Conservation (phyloP, 345 rosid species). For the Sisymbrium altissimum region DNA sequence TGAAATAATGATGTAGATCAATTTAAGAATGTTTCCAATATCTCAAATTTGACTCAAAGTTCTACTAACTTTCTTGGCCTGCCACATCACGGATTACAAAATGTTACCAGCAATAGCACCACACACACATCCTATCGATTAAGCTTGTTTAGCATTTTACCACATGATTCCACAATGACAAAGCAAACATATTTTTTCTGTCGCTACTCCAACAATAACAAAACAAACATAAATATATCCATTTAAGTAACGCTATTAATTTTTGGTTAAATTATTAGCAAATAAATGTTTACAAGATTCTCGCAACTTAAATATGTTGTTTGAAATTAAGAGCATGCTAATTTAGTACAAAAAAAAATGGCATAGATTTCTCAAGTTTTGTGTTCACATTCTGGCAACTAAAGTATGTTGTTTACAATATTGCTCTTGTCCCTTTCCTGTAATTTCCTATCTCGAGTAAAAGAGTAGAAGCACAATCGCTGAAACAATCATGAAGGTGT, state of each 20-base stretch:
- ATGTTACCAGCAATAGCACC: no score
- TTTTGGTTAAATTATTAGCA: not conserved
- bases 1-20: not conserved
- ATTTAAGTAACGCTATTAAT: not conserved
- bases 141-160: not conserved
- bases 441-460: no score
- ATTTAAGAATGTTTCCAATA: not conserved
- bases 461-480: no score
- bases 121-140: not conserved
- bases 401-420: no score
- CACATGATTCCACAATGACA: not conserved
- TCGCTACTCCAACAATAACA: not conserved
- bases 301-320: not conserved
- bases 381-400: no score
- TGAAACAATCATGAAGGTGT: no score
- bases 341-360: no score
- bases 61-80: not conserved
- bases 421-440: no score
- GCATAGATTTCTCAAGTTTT: no score
- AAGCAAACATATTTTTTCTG: not conserved
- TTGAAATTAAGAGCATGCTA: not conserved
- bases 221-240: not conserved
- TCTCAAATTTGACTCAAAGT: not conserved
- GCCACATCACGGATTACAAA: not conserved
- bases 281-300: not conserved